Evolutionary conservation across 495 filamentous ascomycete genomes (phyloP).

Genomic region (Penicillium bialowiezense): DNA sequence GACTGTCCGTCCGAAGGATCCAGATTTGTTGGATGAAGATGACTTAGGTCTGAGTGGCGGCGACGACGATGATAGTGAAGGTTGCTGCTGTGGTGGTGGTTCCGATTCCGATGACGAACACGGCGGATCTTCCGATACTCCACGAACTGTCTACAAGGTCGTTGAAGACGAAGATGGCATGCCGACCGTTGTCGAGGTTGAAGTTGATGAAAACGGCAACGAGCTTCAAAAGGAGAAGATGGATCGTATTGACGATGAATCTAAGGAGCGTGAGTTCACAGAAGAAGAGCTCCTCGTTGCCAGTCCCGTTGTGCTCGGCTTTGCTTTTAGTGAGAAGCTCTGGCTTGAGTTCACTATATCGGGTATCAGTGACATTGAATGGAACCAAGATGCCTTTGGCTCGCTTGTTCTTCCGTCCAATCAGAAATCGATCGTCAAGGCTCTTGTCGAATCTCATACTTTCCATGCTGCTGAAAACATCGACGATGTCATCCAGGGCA

Average conservation of each 20-base stretch:
- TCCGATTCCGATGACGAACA: slow-evolving; percentile 52
- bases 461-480: slow-evolving; percentile 80
- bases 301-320: slow-evolving; percentile 93
- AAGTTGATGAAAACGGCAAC: slow-evolving; percentile 58
- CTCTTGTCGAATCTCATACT: slow-evolving; percentile 76
- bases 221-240: slow-evolving; percentile 66
- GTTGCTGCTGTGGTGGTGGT: slow-evolving; percentile 36
- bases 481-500: slow-evolving; percentile 78
- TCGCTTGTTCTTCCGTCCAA: slow-evolving; percentile 71
- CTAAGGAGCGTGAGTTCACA: slow-evolving; percentile 57
- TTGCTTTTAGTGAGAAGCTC: slow-evolving; percentile 83
- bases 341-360: slow-evolving; percentile 91
- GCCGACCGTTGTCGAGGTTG: slow-evolving; percentile 56
- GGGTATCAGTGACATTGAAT: slow-evolving; percentile 75
- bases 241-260: slow-evolving; percentile 45
- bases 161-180: slow-evolving; percentile 62
- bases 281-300: slow-evolving; percentile 86
- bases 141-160: slow-evolving; percentile 63
- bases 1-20: slow-evolving; percentile 71
- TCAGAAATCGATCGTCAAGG: slow-evolving; percentile 78
- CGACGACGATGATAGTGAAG: slow-evolving; percentile 42
- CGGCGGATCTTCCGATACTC: slow-evolving; percentile 50
- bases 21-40: slow-evolving; percentile 57
- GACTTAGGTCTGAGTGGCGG: slow-evolving; percentile 43
- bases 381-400: slow-evolving; percentile 79